Evolutionary conservation across 2,329 filamentous ascomycete genomes (phyloP), one percentile per base, ranked within the genome.

Genomic region (Macroventuria anomochaeta): DNA sequence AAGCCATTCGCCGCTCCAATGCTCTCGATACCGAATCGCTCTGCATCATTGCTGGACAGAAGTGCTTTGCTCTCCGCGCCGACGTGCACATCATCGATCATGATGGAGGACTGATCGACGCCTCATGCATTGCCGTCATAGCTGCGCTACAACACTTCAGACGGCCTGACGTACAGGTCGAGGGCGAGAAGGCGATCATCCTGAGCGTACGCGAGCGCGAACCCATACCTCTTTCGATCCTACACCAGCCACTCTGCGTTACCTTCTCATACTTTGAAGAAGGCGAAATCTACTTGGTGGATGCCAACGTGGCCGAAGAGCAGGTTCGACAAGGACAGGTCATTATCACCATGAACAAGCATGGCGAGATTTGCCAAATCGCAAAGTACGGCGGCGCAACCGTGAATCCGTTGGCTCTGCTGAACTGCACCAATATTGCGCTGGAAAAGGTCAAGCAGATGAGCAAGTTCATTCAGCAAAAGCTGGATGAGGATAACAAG

Each of bases 11-110:
- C 34, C 88, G 95, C 55, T 96, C 93, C 1, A 89, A 89, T 64
- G 93, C 95, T 6, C 85, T 99, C 33, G 93, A 97, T 74, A 96
- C 93, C 28, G 95, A 99, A 77, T 96, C 93, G 3, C 83, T 99
- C 37, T 99, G 95, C 75, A 90, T 99, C 18, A 82, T 97, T 23
- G 92, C 95, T 10, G 93, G 91, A 7, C 83, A 89, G 55, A 96
- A 96, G 75, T 95, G 90, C 79, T 99, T 95, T 87, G 89, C 89
- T 56, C 83, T 99, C 58, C 87, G 93, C 53, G 93, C 91, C 17
- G 93, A 97, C 73, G 85, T 97, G 18, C 95, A 99, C 76, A 87
- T 97, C 39, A 83, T 97, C 38, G 88, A 91, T 43, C 91, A 93
- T 71, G 93, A 97, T 72, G 95, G 95, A 46, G 93, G 93, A 64